Percentiles rank a stretch among this genome's conserved stretches.
Conservation (phyloP, 2,329 filamentous ascomycete species). For the Phyllosticta paracitricarpa region DNA sequence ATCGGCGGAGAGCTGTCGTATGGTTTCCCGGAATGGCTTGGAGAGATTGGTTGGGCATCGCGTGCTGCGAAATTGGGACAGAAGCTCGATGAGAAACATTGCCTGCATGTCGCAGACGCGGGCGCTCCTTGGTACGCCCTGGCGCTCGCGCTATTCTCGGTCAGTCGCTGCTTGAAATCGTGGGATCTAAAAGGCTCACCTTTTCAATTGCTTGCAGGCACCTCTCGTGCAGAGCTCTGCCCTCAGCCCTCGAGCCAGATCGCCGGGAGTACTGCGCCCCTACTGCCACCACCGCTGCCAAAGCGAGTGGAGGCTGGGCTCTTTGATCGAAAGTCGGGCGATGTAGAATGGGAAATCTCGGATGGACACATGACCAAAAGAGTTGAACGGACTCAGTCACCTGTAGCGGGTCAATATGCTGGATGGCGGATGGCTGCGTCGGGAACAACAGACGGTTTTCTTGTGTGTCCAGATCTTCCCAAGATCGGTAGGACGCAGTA, state of each 20-base stretch:
- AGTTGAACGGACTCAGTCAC: slow-evolving; percentile 33
- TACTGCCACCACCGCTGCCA: slow-evolving; percentile 35
- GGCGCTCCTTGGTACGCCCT: slow-evolving; percentile 12
- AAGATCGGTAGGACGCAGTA: slow-evolving; percentile 18
- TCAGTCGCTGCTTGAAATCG: neutral
- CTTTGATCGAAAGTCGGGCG: slow-evolving; percentile 28
- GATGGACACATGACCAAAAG: slow-evolving; percentile 38
- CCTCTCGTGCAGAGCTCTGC: slow-evolving; percentile 30
- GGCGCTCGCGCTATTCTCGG: slow-evolving; percentile 12
- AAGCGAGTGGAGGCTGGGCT: slow-evolving; percentile 32
- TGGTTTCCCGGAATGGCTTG: slow-evolving; percentile 23
- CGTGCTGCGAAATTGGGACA: slow-evolving; percentile 32
- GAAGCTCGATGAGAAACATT: slow-evolving; percentile 33
- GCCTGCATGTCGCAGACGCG: slow-evolving; percentile 35
- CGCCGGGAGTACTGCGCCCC: slow-evolving; percentile 32
- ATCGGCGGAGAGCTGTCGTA: neutral
- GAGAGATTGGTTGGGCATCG: slow-evolving; percentile 28
- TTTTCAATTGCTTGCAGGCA: slow-evolving; percentile 32
- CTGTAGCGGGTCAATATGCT: slow-evolving; percentile 10
- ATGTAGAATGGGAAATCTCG: slow-evolving; percentile 35
- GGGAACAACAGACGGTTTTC: slow-evolving; percentile 26
- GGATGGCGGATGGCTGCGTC: slow-evolving; percentile 25
- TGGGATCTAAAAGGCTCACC: slow-evolving; percentile 11
- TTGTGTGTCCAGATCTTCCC: slow-evolving; percentile 27
- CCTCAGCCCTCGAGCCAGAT: slow-evolving; percentile 24